Evolutionary conservation across 2,329 filamentous ascomycete species (phyloP).

Genomic region (Furcasterigmium furcatum): DNA sequence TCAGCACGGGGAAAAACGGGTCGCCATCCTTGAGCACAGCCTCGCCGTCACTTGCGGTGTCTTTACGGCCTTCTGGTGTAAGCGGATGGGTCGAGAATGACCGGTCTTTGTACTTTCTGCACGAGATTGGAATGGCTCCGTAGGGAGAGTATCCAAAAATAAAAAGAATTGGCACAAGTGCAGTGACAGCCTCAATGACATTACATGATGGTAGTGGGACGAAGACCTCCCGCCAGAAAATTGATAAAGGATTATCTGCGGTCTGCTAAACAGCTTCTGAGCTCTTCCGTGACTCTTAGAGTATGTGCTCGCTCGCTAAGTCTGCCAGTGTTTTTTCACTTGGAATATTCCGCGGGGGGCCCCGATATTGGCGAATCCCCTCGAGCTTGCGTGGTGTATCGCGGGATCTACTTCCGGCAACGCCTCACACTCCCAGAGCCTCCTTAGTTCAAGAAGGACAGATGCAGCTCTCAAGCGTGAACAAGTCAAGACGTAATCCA

Average conservation of each 20-base stretch:
- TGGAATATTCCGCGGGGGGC: background rate
- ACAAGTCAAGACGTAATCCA: background rate
- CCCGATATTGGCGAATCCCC: background rate
- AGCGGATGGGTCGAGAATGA: conserved; percentile 5
- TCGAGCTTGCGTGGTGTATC: background rate
- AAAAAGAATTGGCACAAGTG: background rate
- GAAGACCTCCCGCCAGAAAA: background rate
- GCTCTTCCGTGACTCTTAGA: background rate
- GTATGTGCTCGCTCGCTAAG: background rate
- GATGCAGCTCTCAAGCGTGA: background rate
- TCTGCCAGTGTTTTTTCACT: background rate
- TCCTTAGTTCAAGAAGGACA: background rate
- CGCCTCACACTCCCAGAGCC: background rate
- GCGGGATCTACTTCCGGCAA: background rate
- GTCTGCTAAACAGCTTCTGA: background rate
- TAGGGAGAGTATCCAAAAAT: background rate
- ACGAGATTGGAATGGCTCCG: background rate
- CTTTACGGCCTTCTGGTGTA: background rate
- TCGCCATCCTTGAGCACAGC: background rate
- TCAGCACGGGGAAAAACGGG: background rate
- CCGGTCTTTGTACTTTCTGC: conserved; percentile 4
- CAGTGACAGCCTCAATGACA: background rate
- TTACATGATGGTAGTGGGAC: background rate
- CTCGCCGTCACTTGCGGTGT: background rate
- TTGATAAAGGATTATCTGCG: background rate